Evolutionary conservation across 371 early-diverging fungal species (phyloP).

Genomic region (Sporodiniella umbellata): DNA sequence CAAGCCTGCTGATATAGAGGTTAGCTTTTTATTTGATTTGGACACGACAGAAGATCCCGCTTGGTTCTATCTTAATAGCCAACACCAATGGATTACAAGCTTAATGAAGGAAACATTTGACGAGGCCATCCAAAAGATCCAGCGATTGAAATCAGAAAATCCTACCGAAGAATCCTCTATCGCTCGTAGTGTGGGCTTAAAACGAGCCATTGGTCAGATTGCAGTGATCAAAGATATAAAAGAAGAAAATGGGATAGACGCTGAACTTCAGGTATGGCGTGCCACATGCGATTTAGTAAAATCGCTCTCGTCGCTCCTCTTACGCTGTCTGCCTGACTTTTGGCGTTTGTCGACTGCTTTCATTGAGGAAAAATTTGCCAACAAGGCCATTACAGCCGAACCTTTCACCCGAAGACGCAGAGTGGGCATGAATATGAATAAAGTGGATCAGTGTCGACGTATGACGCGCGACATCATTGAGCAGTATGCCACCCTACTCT

Average conservation of each 20-base stretch:
- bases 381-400: constrained; percentile 38
- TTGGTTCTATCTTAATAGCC: constrained; percentile 84
- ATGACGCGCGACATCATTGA: constrained; percentile 78
- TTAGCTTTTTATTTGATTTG: constrained; percentile 74
- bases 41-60: constrained; percentile 88
- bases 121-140: constrained; percentile 46
- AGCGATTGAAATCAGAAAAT: constrained; percentile 14
- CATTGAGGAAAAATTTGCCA: constrained; percentile 78
- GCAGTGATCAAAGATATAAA: constrained; percentile 4
- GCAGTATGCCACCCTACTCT: constrained; percentile 56
- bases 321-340: constrained; percentile 87
- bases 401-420: constrained; percentile 33
- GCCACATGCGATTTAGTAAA: constrained; percentile 67
- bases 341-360: constrained; percentile 85
- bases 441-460: constrained; percentile 71
- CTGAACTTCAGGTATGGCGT: constrained; percentile 70
- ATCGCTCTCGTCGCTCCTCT: constrained; percentile 68
- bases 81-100: constrained; percentile 83
- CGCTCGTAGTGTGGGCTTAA: constrained; percentile 33
- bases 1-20: neutral
- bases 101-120: constrained; percentile 67
- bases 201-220: constrained; percentile 33
- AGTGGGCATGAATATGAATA: constrained; percentile 61
- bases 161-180: constrained; percentile 27
- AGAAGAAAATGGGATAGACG: constrained; percentile 9